phyloP scores from a whole-genome alignment of 305 asterid species.

The Stenogyne calaminthoides region DNA sequence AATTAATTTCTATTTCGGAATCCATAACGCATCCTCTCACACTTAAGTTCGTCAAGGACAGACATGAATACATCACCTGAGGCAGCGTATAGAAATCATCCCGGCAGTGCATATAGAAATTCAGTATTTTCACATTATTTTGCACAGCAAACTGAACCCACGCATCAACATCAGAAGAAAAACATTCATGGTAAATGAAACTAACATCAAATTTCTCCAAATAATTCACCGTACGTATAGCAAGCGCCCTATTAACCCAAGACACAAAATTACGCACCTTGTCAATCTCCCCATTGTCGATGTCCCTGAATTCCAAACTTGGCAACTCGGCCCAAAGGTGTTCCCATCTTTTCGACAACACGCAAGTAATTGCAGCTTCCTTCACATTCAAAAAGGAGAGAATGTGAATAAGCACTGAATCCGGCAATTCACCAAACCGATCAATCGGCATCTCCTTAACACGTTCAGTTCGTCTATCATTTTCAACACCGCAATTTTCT shows the following conservation, averaged over 20 bases:
- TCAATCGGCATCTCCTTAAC: neutral
- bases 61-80: neutral
- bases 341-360: conserved; percentile 21
- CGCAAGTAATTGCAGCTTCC: neutral
- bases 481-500: too few species aligned
- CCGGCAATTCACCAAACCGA: neutral
- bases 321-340: conserved; percentile 11
- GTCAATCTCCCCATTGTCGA: neutral
- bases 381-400: neutral
- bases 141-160: conserved; percentile 12
- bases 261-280: neutral
- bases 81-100: neutral
- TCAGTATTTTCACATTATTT: neutral
- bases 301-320: neutral
- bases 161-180: conserved; percentile 13
- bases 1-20: neutral
- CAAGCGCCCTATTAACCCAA: conserved; percentile 10
- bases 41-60: neutral
- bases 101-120: neutral
- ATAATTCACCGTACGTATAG: neutral
- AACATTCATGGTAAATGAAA: neutral
- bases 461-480: neutral
- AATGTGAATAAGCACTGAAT: neutral
- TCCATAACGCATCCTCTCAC: neutral
- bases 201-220: neutral